Conservation (phyloP, 768 basidiomycete genomes). For the Boletus reticulatus region DNA sequence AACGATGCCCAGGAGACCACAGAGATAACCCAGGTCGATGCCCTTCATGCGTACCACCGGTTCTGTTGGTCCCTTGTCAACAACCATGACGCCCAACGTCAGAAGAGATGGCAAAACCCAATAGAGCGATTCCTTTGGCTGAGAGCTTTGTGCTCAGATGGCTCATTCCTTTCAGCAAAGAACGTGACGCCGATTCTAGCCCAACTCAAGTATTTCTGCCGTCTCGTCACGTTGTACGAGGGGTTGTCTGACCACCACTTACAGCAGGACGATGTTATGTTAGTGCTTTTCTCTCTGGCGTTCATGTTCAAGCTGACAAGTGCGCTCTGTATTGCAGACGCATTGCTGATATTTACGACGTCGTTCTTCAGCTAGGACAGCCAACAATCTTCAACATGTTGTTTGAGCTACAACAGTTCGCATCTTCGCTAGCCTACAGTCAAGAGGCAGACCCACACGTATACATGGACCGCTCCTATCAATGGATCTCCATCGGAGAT, state of each 20-base stretch:
- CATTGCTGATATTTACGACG: neutral
- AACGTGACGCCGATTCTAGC: neutral
- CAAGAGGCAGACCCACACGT: neutral
- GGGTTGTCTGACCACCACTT: neutral
- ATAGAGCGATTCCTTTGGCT: neutral
- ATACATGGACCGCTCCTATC: neutral
- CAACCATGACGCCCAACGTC: neutral
- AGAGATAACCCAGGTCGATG: neutral
- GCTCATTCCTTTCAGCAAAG: neutral
- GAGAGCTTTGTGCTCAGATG: neutral
- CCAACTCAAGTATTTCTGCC: neutral
- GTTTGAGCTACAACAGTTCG: constrained; percentile 1
- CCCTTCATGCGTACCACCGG: neutral
- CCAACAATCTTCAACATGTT: neutral
- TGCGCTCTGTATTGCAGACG: neutral
- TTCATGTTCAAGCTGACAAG: neutral
- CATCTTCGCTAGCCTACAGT: neutral
- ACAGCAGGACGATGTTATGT: neutral
- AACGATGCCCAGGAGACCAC: neutral
- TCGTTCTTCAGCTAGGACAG: neutral
- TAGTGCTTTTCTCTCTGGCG: too few species aligned
- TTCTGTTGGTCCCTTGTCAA: neutral
- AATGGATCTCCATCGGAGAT: neutral
- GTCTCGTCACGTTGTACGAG: neutral
- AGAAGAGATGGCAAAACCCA: neutral